A percentile compares a stretch with the other conserved stretches of the same genome.
These are phyloP conservation scores for Neoscytalidium dimidiatum DNA, from an alignment of 2,329 filamentous ascomycete species.

Conservation along the genomic window DNA sequence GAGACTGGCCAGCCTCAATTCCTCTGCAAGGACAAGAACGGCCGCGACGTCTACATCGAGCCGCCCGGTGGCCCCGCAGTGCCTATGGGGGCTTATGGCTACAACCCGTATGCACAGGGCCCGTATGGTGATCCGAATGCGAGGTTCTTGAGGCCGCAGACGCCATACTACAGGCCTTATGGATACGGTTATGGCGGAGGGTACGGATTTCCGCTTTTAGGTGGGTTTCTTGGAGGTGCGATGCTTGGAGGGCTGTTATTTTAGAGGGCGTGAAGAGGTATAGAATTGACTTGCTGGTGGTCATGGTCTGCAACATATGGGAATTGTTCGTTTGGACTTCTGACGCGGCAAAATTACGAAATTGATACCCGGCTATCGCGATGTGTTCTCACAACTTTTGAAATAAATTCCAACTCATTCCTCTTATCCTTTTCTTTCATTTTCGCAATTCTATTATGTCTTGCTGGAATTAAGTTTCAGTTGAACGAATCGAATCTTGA, in stretches of 20 bases:
- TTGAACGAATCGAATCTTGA: too few species aligned
- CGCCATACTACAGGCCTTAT: conserved; percentile 47
- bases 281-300: too few species aligned
- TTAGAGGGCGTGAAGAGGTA: too few species aligned
- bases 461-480: too few species aligned
- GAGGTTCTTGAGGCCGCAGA: conserved; percentile 51
- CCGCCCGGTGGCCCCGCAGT: conserved; percentile 42
- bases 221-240: conserved; percentile 29
- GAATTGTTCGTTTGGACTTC: too few species aligned
- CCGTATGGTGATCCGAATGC: conserved; percentile 52
- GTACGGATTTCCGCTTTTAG: conserved; percentile 36
- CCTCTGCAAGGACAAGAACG: conserved; percentile 55
- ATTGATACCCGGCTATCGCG: too few species aligned
- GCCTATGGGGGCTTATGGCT: conserved; percentile 39
- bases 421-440: too few species aligned
- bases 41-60: conserved; percentile 60
- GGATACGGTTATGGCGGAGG: conserved; percentile 42
- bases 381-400: too few species aligned
- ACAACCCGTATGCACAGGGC: conserved; percentile 49
- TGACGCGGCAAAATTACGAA: too few species aligned
- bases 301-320: too few species aligned
- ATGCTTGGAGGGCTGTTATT: conserved; percentile 12
- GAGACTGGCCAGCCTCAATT: conserved; percentile 59
- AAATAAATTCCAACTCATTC: too few species aligned
- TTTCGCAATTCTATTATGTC: too few species aligned